Evolutionary conservation across 345 rosid species (phyloP).

Genomic region (Garcia nutans): DNA sequence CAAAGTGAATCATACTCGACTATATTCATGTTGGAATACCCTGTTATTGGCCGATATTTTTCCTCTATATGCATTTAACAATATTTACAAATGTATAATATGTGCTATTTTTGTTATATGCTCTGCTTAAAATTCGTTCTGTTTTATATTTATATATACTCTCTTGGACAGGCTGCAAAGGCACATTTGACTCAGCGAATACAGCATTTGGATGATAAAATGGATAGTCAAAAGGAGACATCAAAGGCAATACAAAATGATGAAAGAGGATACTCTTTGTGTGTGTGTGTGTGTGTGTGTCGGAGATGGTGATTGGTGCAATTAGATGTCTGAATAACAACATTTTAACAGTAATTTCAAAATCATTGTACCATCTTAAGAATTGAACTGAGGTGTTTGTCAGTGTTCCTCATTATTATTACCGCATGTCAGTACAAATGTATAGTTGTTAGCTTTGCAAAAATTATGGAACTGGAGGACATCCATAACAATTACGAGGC

Average conservation of each 20-base stretch:
- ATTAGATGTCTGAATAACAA: too few relatives aligned
- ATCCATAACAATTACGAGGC: neutral
- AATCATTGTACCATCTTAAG: neutral
- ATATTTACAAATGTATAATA: neutral
- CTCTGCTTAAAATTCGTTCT: neutral
- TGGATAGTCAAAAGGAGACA: slow-evolving; percentile 73
- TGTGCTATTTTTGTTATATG: neutral
- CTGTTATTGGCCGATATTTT: neutral
- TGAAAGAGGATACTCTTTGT: slow-evolving; percentile 35
- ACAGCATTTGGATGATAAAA: slow-evolving; percentile 69
- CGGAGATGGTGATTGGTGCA: neutral
- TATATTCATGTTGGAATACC: neutral
- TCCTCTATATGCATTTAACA: neutral
- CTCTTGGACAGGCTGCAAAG: slow-evolving; percentile 63
- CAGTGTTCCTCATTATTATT: neutral
- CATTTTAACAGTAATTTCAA: too few relatives aligned
- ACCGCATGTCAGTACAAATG: neutral
- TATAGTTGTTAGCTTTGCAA: neutral
- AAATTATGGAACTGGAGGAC: neutral
- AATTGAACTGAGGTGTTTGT: too few relatives aligned
- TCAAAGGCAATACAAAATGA: slow-evolving; percentile 62
- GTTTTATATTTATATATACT: slow-evolving; percentile 13
- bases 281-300: neutral
- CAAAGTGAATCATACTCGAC: neutral
- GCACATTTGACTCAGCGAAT: slow-evolving; percentile 78